phyloP scores from a whole-genome alignment of 2,329 filamentous ascomycete species.

The Penicillium frequentans region DNA sequence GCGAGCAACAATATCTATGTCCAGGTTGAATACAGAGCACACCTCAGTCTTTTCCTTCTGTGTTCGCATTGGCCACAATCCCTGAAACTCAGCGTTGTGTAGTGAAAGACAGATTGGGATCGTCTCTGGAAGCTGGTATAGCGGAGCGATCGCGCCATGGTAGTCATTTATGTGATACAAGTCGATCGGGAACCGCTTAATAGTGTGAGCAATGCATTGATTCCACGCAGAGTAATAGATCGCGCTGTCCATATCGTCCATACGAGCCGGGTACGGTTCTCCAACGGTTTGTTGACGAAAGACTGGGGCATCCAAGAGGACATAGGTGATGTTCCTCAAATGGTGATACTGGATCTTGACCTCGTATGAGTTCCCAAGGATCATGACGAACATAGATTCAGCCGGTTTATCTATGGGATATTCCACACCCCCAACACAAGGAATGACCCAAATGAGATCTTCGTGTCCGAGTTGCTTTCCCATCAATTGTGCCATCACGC shows the following conservation, averaged over 20 bases:
- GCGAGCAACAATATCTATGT: slow-evolving; percentile 55
- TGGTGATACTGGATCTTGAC: slow-evolving; percentile 65
- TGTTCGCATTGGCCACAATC: slow-evolving; percentile 66
- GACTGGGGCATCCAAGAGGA: slow-evolving; percentile 65
- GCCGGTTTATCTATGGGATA: slow-evolving; percentile 61
- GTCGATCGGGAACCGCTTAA: slow-evolving; percentile 62
- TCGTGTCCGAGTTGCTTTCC: slow-evolving; percentile 64
- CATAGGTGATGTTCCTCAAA: slow-evolving; percentile 66
- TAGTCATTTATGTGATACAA: slow-evolving; percentile 69
- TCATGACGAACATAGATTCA: slow-evolving; percentile 62
- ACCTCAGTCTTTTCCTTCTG: slow-evolving; percentile 63
- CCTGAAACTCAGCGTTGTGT: slow-evolving; percentile 70
- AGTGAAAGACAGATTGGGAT: slow-evolving; percentile 64
- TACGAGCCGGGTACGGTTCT: slow-evolving; percentile 65
- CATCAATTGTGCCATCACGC: slow-evolving; percentile 71
- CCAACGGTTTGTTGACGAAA: slow-evolving; percentile 64
- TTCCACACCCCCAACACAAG: slow-evolving; percentile 63
- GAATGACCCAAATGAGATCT: slow-evolving; percentile 66
- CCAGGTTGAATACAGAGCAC: slow-evolving; percentile 64
- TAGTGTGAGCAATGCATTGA: slow-evolving; percentile 64
- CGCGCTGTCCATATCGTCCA: slow-evolving; percentile 68
- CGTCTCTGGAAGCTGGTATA: slow-evolving; percentile 64
- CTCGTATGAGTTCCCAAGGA: slow-evolving; percentile 61
- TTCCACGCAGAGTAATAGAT: slow-evolving; percentile 72
- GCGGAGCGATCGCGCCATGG: slow-evolving; percentile 62